Percentiles rank a stretch among this genome's conserved stretches.
Evolutionary conservation across 2,329 filamentous ascomycete genomes (phyloP).

Genomic region (Aspergillus brasiliensis): DNA sequence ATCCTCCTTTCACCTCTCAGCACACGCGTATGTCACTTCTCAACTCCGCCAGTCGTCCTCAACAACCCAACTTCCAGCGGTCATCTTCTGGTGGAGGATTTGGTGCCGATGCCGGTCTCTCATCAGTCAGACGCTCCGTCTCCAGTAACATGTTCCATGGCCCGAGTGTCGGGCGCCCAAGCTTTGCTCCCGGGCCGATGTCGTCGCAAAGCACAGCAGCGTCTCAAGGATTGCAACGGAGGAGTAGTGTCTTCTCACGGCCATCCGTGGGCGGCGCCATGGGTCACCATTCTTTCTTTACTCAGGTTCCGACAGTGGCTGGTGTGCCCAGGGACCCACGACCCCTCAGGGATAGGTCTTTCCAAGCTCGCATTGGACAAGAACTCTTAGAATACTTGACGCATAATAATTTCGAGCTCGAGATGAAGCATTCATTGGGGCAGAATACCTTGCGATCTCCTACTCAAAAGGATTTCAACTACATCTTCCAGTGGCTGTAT

Average conservation of each 20-base stretch:
- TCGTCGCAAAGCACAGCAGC: slow-evolving; percentile 55
- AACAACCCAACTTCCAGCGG: slow-evolving; percentile 83
- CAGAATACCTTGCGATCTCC: slow-evolving; percentile 90
- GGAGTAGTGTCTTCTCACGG: slow-evolving; percentile 85
- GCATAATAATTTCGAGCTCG: slow-evolving; percentile 93
- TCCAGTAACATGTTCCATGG: slow-evolving; percentile 66
- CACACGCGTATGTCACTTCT: slow-evolving; percentile 85
- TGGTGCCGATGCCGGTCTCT: slow-evolving; percentile 75
- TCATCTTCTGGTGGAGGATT: slow-evolving; percentile 75
- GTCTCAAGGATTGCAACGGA: slow-evolving; percentile 56
- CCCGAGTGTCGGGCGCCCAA: slow-evolving; percentile 66
- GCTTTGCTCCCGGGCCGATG: slow-evolving; percentile 64
- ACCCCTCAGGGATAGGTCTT: slow-evolving; percentile 77
- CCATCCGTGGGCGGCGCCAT: slow-evolving; percentile 68
- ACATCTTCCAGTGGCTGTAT: slow-evolving; percentile 98
- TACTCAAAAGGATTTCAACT: slow-evolving; percentile 97
- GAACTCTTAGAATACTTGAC: slow-evolving; percentile 90
- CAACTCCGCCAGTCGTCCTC: slow-evolving; percentile 79
- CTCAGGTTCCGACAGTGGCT: slow-evolving; percentile 77
- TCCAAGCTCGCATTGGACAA: slow-evolving; percentile 79
- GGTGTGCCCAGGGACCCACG: slow-evolving; percentile 85
- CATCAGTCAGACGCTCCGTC: slow-evolving; percentile 79
- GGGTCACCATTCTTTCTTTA: slow-evolving; percentile 90
- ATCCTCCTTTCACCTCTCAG: slow-evolving; percentile 65
- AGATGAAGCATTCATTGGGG: slow-evolving; percentile 92